Conservation (phyloP, 2,329 filamentous ascomycete genomes). For the Neurospora crassa region DNA sequence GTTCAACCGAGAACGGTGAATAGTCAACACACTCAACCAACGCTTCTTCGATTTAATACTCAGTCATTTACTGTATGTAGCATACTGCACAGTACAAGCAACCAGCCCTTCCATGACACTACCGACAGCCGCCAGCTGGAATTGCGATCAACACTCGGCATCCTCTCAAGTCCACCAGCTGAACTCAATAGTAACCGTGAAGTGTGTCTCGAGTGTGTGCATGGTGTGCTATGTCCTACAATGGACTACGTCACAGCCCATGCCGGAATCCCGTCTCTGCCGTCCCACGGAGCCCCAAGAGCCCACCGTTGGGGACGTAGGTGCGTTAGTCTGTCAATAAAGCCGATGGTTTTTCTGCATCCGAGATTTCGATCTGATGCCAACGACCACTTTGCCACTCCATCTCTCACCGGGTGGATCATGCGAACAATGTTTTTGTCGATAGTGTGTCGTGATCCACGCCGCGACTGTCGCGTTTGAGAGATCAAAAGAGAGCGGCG, state of each 20-base stretch:
- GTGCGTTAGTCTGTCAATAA: not conserved
- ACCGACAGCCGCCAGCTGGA: not conserved
- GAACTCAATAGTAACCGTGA: too few species aligned
- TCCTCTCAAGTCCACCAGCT: not conserved
- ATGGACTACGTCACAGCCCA: not conserved
- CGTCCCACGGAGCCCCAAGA: not conserved
- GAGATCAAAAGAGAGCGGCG: not conserved
- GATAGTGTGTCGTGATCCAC: not conserved
- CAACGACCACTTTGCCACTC: not conserved
- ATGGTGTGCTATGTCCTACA: too few species aligned
- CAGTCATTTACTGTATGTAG: too few species aligned
- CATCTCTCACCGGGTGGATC: not conserved
- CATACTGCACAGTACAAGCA: too few species aligned
- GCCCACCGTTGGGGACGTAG: not conserved
- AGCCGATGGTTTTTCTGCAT: not conserved
- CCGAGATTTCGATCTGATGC: not conserved
- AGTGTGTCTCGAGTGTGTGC: too few species aligned
- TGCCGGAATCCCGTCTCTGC: not conserved
- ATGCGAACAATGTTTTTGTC: not conserved
- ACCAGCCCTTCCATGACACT: not conserved
- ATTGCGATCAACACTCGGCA: not conserved
- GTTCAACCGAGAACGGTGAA: not conserved
- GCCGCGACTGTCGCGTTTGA: not conserved
- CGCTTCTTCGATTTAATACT: too few species aligned
- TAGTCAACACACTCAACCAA: too few species aligned